Base-by-base conservation (phyloP, 2,329 filamentous ascomycete genomes). In the Colletotrichum gigasporum region DNA sequence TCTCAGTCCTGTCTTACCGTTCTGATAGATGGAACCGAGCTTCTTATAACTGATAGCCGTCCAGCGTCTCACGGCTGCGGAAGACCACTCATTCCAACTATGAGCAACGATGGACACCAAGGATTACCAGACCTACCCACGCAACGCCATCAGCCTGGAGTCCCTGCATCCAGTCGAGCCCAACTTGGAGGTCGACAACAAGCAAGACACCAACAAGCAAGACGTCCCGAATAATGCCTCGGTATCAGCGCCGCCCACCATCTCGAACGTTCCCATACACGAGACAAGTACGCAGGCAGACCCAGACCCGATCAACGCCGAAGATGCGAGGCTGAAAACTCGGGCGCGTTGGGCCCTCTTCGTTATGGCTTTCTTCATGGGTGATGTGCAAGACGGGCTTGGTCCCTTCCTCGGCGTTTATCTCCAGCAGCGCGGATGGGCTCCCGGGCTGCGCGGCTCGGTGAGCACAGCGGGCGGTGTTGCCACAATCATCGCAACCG, bases 331-430 rank as follows among this genome's bases (percentile, higher is more conserved):
- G 54, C 30, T 63, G 12, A 59, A 41, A 9, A 59, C 30, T 4
- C 32, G 60, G 24, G 60, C 60, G 0, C 45, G 60, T 6, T 63
- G 60, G 60, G 60, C 60, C 18, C 60, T 63, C 9, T 39, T 53
- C 6, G 24, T 63, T 24, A 34, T 60, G 60, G 54, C 60, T 8
- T 63, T 63, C 32, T 60, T 59, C 32, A 52, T 63, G 60, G 60
- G 60, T 20, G 60, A 63, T 8, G 60, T 63, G 8, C 39, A 50
- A n/a, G 60, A 63, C 22, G 60, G 60, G 3, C 24, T 63, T 2
- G 54, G 60, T 6, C 60, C 60, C 9, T 63, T 60, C 6, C 54
- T 63, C 4, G 60, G 60, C 45, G 60, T 63, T 11, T 63, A 59
- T 12, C 54, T 63, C 10, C 60, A 63, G n/a, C 35, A 63, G 16